Base-by-base conservation (phyloP, 1,139 yeast genomes). In the Pichia terricola region DNA sequence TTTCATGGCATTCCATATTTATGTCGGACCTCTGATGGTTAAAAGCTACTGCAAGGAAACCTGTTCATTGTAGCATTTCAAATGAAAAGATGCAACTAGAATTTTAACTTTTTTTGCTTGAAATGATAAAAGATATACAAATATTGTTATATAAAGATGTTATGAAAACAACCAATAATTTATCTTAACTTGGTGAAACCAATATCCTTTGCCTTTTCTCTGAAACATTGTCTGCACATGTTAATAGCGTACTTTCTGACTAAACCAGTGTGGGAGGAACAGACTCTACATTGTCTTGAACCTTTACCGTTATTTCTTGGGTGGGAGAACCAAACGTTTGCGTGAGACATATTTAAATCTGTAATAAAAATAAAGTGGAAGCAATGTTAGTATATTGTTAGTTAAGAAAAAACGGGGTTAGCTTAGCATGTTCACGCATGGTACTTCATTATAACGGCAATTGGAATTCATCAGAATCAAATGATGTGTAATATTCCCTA, bases 271-370 rank as follows among this genome's bases (percentile, higher is more conserved):
- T 91, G 96, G 74, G 96, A 85, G 64, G 95, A 81, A 73, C 97
- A 89, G 78, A 89, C 89, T 77, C 98, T 94, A 81, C 97, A 89
- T 77, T 84, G 94, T 81, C 99, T 95, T 68, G 97, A 86, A 78
- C 99, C 99, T 87, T 94, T 94, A 77, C 98, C 98, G 87, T 81
- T 89, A 76, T 84, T 89, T 86, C 97, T 88, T 81, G 98, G 98
- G 95, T 91, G 98, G 75, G 97, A 89, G 83, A 75, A 91, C 98
- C 98, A 94, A 81, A 91, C 96, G 88, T 88, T 84, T 83, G 87
- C 96, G 96, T 89, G 97, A 82, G 97, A 96, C 97, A 89, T 89
- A 26, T 39, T 50, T 37, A 8, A 30, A 43, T 47, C 48, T 48
- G 41, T 45, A 38, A 34, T 26, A 40, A 39, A 34, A 8, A 9